Percentiles rank a stretch among this genome's conserved stretches.
These are phyloP conservation scores for Sphagnum contortum DNA, from an alignment of 225 moss, liverwort and hornwort species.

Conservation along the genomic window DNA sequence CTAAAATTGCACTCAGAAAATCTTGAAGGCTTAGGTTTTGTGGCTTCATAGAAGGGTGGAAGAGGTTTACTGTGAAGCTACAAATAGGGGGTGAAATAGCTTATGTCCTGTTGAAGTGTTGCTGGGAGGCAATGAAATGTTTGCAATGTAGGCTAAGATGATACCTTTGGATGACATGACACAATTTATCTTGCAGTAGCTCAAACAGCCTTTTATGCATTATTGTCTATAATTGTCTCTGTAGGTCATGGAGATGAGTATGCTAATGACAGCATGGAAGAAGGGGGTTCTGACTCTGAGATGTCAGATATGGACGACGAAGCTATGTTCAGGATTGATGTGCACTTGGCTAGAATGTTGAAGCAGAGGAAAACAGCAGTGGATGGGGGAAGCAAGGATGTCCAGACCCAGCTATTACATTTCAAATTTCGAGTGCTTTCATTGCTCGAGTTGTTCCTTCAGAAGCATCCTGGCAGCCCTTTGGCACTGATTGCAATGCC, in stretches of 20 bases:
- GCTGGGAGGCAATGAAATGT: too few relatives aligned
- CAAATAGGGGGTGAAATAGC: too few relatives aligned
- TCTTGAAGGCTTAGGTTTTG: too few relatives aligned
- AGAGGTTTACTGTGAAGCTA: too few relatives aligned
- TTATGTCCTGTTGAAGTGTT: too few relatives aligned
- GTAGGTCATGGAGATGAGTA: slow-evolving; percentile 26
- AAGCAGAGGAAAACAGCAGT: slow-evolving; percentile 51
- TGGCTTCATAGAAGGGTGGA: too few relatives aligned
- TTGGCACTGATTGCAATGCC: slow-evolving; percentile 66
- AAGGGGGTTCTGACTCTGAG: slow-evolving; percentile 54
- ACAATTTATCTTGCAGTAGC: too few relatives aligned
- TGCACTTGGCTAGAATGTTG: slow-evolving; percentile 60
- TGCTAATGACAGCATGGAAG: slow-evolving; percentile 22
- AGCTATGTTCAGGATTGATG: slow-evolving; percentile 87
- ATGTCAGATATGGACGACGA: slow-evolving; percentile 79
- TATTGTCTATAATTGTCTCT: background rate
- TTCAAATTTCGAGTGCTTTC: slow-evolving; percentile 84
- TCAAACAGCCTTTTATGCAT: too few relatives aligned
- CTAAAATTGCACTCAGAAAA: too few relatives aligned
- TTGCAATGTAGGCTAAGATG: too few relatives aligned
- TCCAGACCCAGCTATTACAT: slow-evolving; percentile 62
- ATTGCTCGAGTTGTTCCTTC: slow-evolving; percentile 64
- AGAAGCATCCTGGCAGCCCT: slow-evolving; percentile 59
- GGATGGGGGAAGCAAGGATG: slow-evolving; percentile 36
- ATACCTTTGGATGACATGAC: too few relatives aligned